phyloP scores from a whole-genome alignment of 108 stramenopile genomes.

The Halocafeteria seosinensis region DNA sequence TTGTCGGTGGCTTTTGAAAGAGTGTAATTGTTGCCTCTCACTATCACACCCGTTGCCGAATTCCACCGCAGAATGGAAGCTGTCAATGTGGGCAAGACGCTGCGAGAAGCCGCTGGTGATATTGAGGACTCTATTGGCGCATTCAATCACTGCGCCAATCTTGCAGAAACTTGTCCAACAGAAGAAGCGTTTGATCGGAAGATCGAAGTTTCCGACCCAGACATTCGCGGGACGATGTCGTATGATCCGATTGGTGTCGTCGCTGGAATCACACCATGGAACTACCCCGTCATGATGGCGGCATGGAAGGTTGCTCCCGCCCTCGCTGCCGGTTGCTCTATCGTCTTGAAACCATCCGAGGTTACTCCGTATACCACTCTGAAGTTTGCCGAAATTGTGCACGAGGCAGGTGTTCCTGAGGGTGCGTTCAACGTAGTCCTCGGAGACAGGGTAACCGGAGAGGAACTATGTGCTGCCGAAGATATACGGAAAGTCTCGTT shows the following conservation, averaged over 20 bases:
- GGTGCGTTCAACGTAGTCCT: constrained; percentile 62
- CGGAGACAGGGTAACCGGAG: constrained; percentile 48
- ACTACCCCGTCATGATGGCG: constrained; percentile 59
- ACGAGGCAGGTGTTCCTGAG: constrained; percentile 60
- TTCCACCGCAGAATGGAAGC: no score
- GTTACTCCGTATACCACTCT: constrained; percentile 62
- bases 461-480: constrained; percentile 29
- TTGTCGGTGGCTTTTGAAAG: no score
- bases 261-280: constrained; percentile 64
- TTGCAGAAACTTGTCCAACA: no score
- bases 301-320: constrained; percentile 68
- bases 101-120: no score
- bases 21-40: no score
- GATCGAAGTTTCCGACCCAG: no score
- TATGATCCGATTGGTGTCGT: constrained; percentile 60
- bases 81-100: no score
- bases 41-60: no score
- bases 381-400: constrained; percentile 37
- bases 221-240: no score
- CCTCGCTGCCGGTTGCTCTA: constrained; percentile 60
- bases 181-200: no score
- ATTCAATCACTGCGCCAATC: no score
- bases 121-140: no score
- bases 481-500: constrained; percentile 59
- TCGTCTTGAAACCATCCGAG: constrained; percentile 82